phyloP scores from a whole-genome alignment of 257 asterid species.

The Jaltomata sinuosa region DNA sequence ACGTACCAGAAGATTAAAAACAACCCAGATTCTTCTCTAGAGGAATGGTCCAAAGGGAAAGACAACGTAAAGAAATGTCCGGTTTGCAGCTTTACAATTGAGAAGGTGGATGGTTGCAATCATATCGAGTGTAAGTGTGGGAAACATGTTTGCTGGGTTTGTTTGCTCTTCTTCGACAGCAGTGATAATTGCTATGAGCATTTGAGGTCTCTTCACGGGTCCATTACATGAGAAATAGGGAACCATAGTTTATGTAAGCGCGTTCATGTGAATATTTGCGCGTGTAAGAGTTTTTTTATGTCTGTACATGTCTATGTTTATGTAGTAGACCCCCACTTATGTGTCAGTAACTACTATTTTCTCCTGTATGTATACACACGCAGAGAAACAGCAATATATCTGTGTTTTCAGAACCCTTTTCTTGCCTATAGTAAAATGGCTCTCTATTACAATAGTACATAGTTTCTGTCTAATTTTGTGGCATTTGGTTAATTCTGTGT shows the following conservation, averaged over 20 bases:
- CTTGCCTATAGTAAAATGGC: background rate
- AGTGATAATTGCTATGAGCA: constrained; percentile 63
- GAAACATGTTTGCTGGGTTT: constrained; percentile 79
- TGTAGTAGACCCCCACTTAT: background rate
- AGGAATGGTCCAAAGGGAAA: constrained; percentile 72
- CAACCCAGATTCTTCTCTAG: constrained; percentile 69
- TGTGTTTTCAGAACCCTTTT: background rate
- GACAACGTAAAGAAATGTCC: constrained; percentile 79
- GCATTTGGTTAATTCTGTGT: background rate
- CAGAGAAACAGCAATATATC: background rate
- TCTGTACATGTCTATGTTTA: background rate
- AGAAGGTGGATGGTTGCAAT: constrained; percentile 93
- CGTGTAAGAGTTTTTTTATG: background rate
- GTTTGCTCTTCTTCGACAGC: constrained; percentile 43
- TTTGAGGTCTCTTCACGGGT: constrained; percentile 50
- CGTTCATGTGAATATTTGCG: background rate
- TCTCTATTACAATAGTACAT: background rate
- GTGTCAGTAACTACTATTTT: background rate
- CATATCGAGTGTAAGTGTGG: constrained; percentile 81
- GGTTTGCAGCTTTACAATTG: constrained; percentile 54
- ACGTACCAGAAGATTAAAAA: constrained; percentile 53
- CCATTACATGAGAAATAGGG: constrained; percentile 17
- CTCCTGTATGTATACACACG: background rate
- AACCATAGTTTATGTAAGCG: background rate
- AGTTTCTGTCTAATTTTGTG: background rate